Evolutionary conservation across 2,329 filamentous ascomycete genomes (phyloP).

Genomic region (Neospermospora avenae): DNA sequence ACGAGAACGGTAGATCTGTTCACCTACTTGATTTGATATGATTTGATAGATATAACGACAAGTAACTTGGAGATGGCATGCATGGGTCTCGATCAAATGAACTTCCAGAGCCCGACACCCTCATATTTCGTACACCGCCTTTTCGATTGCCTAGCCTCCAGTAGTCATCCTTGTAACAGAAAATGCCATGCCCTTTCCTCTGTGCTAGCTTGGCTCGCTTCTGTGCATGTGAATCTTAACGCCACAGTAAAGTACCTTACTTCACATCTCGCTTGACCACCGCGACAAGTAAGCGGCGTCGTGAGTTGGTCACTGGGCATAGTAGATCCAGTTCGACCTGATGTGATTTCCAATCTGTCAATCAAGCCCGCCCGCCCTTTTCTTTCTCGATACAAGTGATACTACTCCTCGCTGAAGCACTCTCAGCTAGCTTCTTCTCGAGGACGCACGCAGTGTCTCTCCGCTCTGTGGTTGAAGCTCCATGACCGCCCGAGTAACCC

Average conservation of each 20-base stretch:
- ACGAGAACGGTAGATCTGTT: not conserved
- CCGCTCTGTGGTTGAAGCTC: not conserved
- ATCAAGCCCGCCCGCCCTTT: not conserved
- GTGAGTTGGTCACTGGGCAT: too few relatives aligned
- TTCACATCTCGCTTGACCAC: too few relatives aligned
- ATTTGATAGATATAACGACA: not conserved
- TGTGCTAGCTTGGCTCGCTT: not conserved
- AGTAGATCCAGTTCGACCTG: not conserved
- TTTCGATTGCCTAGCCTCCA: slow-evolving; percentile 14
- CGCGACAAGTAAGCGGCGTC: too few relatives aligned
- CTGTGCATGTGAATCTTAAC: too few relatives aligned
- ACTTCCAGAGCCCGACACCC: slow-evolving; percentile 22
- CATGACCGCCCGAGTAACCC: slow-evolving; percentile 7
- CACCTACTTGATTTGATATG: not conserved
- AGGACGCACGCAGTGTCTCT: too few relatives aligned
- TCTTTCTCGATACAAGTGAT: not conserved
- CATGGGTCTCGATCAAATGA: slow-evolving; percentile 17
- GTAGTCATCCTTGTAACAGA: slow-evolving; percentile 15
- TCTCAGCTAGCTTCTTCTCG: too few relatives aligned
- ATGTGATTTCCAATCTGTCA: not conserved
- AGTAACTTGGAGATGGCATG: not conserved
- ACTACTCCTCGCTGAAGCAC: not conserved
- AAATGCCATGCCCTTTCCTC: not conserved
- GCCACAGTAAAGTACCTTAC: not conserved
- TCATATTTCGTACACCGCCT: slow-evolving; percentile 24